Evolutionary conservation across 2,329 filamentous ascomycete genomes (phyloP).

Genomic region (Chaetoscypha palmicola): DNA sequence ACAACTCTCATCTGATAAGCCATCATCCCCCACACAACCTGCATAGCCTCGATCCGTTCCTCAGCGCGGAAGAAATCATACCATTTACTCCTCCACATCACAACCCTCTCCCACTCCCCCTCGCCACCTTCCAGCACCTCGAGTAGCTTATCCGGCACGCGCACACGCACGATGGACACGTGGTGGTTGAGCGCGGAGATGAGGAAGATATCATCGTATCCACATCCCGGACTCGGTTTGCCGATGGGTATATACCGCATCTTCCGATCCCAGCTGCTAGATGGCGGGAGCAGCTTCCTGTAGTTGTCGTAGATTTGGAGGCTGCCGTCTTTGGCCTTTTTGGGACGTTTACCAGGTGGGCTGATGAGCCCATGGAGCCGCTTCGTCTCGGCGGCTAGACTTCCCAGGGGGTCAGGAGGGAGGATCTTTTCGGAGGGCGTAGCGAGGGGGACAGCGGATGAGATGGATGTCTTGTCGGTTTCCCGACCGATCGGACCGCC

Average conservation of each 20-base stretch:
- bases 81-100: conserved; percentile 53
- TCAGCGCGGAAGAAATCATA: conserved; percentile 51
- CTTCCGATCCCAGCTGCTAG: conserved; percentile 54
- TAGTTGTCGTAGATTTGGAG: conserved; percentile 57
- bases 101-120: conserved; percentile 34
- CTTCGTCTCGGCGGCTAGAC: conserved; percentile 16
- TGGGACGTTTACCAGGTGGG: conserved; percentile 15
- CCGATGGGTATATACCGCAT: conserved; percentile 52
- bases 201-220: conserved; percentile 55
- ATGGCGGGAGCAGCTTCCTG: conserved; percentile 52
- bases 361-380: conserved; percentile 16
- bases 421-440: background rate
- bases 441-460: conserved; percentile 1
- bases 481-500: conserved; percentile 59
- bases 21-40: conserved; percentile 52
- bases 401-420: background rate
- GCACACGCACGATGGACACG: conserved; percentile 48
- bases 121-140: conserved; percentile 46
- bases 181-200: conserved; percentile 57
- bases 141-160: conserved; percentile 49
- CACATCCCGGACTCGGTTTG: conserved; percentile 35
- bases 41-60: conserved; percentile 51
- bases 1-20: conserved; percentile 48
- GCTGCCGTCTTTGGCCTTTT: conserved; percentile 29
- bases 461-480: conserved; percentile 29